These are phyloP conservation scores for Moringa oleifera DNA, from an alignment of 345 rosid genomes.

Conservation along the genomic window DNA sequence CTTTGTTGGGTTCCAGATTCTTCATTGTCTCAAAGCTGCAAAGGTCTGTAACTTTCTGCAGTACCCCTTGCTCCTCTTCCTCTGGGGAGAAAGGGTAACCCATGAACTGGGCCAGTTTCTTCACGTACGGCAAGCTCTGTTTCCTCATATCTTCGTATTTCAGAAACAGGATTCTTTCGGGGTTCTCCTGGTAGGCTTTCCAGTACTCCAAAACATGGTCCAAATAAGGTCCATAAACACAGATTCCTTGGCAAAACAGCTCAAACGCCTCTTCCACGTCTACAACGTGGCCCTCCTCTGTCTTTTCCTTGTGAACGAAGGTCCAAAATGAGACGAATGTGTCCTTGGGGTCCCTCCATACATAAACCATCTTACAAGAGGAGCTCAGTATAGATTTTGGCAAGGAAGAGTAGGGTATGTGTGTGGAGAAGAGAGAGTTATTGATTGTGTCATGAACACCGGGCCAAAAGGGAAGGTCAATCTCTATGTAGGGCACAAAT, in stretches of 20 bases:
- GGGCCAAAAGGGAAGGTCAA: slow-evolving; percentile 27
- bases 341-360: slow-evolving; percentile 31
- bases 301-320: slow-evolving; percentile 24
- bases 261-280: slow-evolving; percentile 21
- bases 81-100: slow-evolving; percentile 19
- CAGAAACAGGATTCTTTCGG: slow-evolving; percentile 21
- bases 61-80: slow-evolving; percentile 20
- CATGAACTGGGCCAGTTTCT: slow-evolving; percentile 29
- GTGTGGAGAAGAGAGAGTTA: slow-evolving; percentile 16
- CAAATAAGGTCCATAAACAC: slow-evolving; percentile 24
- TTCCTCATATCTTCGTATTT: slow-evolving; percentile 25
- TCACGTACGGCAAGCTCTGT: slow-evolving; percentile 24
- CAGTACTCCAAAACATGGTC: slow-evolving; percentile 30
- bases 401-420: slow-evolving; percentile 20
- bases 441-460: slow-evolving; percentile 10
- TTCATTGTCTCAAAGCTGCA: slow-evolving; percentile 35
- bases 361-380: slow-evolving; percentile 22
- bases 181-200: slow-evolving; percentile 22
- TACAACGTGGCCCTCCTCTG: slow-evolving; percentile 10
- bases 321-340: slow-evolving; percentile 28
- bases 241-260: slow-evolving; percentile 19
- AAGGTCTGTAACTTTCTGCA: slow-evolving; percentile 22
- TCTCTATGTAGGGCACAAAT: slow-evolving; percentile 30
- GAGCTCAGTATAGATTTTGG: slow-evolving; percentile 19
- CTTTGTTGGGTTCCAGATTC: slow-evolving; percentile 32